phyloP scores from a whole-genome alignment of 2,329 filamentous ascomycete species.

The Parascedosporium putredinis region DNA sequence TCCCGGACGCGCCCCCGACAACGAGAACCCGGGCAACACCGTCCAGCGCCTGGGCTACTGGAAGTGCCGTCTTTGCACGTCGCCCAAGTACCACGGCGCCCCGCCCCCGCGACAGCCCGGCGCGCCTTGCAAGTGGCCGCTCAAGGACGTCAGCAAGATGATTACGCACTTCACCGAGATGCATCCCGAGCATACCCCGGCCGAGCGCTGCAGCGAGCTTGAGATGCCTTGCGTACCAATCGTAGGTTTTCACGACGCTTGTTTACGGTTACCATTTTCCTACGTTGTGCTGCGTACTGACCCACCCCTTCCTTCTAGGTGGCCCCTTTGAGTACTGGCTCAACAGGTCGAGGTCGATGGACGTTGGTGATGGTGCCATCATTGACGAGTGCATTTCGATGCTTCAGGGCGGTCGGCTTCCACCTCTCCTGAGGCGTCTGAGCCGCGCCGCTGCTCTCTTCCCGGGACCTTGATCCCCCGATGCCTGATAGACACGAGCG shows the following conservation, averaged over 20 bases:
- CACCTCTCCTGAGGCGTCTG: constrained; percentile 22
- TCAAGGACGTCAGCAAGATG: constrained; percentile 35
- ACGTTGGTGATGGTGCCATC: constrained; percentile 21
- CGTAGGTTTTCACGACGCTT: constrained; percentile 24
- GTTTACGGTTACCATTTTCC: neutral
- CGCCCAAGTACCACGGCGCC: constrained; percentile 31
- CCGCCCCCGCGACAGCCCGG: constrained; percentile 29
- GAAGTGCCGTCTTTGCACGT: constrained; percentile 33
- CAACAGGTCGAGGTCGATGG: constrained; percentile 27
- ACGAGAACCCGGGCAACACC: constrained; percentile 11
- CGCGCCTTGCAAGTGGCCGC: constrained; percentile 34
- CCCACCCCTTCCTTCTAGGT: constrained; percentile 17
- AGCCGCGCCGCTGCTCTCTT: constrained; percentile 24
- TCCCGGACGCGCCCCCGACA: constrained; percentile 12
- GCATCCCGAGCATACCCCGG: constrained; percentile 31
- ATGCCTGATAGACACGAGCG: too few relatives aligned
- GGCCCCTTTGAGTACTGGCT: constrained; percentile 38
- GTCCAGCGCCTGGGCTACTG: constrained; percentile 34
- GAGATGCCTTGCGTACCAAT: constrained; percentile 31
- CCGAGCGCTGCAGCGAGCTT: constrained; percentile 31
- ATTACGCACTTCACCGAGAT: constrained; percentile 36
- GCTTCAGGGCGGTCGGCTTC: constrained; percentile 26
- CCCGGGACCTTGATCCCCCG: constrained; percentile 15
- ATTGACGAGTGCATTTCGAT: constrained; percentile 26
- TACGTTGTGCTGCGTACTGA: too few relatives aligned